Percentiles rank a stretch among this genome's conserved stretches.
phyloP scores from a whole-genome alignment of 2,329 filamentous ascomycete species.

The Neofusicoccum parvum region DNA sequence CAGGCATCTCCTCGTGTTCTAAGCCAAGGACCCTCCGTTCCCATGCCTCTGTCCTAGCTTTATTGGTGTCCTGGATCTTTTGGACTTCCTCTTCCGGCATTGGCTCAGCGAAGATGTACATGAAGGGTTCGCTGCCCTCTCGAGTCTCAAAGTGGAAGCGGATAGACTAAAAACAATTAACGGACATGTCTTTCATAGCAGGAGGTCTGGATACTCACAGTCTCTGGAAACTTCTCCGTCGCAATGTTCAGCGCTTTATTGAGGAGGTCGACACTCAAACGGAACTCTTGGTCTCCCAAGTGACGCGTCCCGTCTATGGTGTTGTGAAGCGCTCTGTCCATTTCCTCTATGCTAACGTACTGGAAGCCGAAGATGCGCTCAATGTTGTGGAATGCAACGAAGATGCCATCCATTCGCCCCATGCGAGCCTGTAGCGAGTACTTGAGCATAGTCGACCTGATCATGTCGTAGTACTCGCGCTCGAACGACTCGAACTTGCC shows the following conservation, averaged over 20 bases:
- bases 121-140: slow-evolving; percentile 61
- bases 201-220: slow-evolving; percentile 37
- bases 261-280: slow-evolving; percentile 74
- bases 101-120: slow-evolving; percentile 90
- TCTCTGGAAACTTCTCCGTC: slow-evolving; percentile 71
- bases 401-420: slow-evolving; percentile 98
- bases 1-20: slow-evolving; percentile 25
- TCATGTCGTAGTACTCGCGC: slow-evolving; percentile 96
- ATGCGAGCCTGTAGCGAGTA: slow-evolving; percentile 96
- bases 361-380: slow-evolving; percentile 97
- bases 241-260: slow-evolving; percentile 79
- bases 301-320: slow-evolving; percentile 32
- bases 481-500: slow-evolving; percentile 91
- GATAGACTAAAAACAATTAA: slow-evolving; percentile 56
- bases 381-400: slow-evolving; percentile 94
- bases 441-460: slow-evolving; percentile 89
- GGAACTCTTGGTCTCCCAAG: slow-evolving; percentile 84
- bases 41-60: slow-evolving; percentile 67
- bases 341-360: slow-evolving; percentile 82
- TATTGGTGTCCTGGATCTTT: slow-evolving; percentile 69
- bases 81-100: slow-evolving; percentile 73
- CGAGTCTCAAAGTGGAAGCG: slow-evolving; percentile 83
- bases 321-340: slow-evolving; percentile 87
- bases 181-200: background rate
- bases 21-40: slow-evolving; percentile 62